Base-by-base conservation (phyloP, 306 rosid species). In the Pachyrhizus erosus region DNA sequence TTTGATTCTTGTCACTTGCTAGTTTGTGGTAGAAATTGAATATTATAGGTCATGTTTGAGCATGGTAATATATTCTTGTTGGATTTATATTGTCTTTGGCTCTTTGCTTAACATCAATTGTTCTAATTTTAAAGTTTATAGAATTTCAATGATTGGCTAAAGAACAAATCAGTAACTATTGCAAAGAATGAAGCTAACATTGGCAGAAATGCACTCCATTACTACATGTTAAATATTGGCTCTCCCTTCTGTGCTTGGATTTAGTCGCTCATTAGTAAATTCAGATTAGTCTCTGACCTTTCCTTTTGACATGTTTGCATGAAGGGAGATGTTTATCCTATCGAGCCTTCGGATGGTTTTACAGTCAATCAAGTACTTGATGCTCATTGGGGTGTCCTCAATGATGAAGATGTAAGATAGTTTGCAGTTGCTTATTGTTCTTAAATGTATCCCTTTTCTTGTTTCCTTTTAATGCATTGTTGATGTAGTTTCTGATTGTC, bases 321-420 rank as follows among this genome's bases (percentile, higher is more conserved):
- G 86, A 83, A 93, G 97, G 98, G 98, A 78, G 98, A 93, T 83
- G 98, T 93, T 84, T 93, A 93, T 90, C 98, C 98, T 45, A 91
- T 86, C 87, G 98, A 93, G 86, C 82, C 92, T 10, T 87, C 85
- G 37, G 92, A 86, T 77, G 77, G 83, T 73, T 82, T 84, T 82
- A n/a, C 87, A n/a, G 48, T 87, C 88, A 89, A 82, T 48, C 97
- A 90, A 89, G 91, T 93, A 80, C 97, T 91, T 83, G 96, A 91
- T 40, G 98, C 97, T 79, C 94, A 93, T 81, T 93, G 98, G 98
- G 98, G 98, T 70, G 94, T 85, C 57, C 92, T 93, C 69, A 70
- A 82, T 77, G 92, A 93, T 11, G 97, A 93, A 61, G 97, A 93
- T 86, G 97, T 93, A 89, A 89, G 95, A 73, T 77, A 81, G 78